Base-by-base conservation (phyloP, 257 asterid species). In the Solanum bukasovii region DNA sequence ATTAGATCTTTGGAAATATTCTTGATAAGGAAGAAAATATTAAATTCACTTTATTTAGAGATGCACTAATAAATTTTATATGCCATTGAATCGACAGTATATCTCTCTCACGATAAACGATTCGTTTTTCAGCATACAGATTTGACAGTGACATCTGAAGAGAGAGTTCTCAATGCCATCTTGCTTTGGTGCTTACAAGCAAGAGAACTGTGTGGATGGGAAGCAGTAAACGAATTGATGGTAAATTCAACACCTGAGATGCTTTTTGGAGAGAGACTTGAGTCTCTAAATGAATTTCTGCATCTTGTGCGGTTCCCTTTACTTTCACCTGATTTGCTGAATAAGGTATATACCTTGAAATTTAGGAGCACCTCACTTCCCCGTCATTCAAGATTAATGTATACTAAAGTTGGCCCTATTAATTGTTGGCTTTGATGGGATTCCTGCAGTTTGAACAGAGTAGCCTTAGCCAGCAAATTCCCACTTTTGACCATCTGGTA, bases 91-190 rank as follows among this genome's bases (percentile, higher is more conserved):
- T 77, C 78, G 88, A 61, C 65, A 44, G 31, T 71, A 72, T 83
- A 33, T 87, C 31, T 91, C 88, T 87, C 89, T 87, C 73, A 90
- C 72, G 52, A 65, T 68, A 23, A 72, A 88, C 27, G 59, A 42
- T 65, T 27, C 83, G n/a, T 89, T 90, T 88, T 91, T 90, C 98
- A 97, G 99, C 98, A 95, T 94, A 94, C 96, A 12, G 99, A 95
- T 88, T 91, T 97, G 95, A 96, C 99, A 5, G 98, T 96, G 85
- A 97, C 99, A 29, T 94, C 98, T 20, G 99, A 97, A 91, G 99
- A 97, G 91, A 93, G 98, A 90, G 95, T 97, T 89, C 95, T 97
- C 79, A 95, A 92, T 91, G 98, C 99, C 87, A 90, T 96, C 88
- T 90, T 97, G 70, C 92, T 92, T 42, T 97, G 99, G 98, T 93